Conservation (phyloP, 73 alveolate species). For the Paraurostyla sp. region DNA sequence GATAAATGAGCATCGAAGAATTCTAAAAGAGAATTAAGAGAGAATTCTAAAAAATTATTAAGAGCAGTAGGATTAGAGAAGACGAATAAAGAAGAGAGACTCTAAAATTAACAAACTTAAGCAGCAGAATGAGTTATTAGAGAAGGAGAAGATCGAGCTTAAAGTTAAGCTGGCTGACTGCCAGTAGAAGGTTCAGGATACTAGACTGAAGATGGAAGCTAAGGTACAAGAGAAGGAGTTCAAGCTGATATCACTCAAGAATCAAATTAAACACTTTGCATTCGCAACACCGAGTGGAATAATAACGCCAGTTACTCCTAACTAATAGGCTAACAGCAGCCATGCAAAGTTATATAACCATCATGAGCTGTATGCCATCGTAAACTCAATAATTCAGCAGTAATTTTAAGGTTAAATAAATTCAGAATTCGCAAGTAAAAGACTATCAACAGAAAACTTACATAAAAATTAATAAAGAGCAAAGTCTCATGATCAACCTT, state of each 20-base stretch:
- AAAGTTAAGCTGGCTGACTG: not conserved
- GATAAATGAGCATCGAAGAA: not conserved
- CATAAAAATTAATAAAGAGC: not conserved
- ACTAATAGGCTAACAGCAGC: not conserved
- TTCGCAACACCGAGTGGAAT: not conserved
- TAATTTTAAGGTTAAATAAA: not conserved
- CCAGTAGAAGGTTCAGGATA: not conserved
- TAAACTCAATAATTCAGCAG: not conserved
- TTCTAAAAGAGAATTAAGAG: constrained; percentile 9
- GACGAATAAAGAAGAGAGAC: constrained; percentile 27
- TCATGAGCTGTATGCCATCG: not conserved
- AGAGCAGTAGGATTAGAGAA: not conserved
- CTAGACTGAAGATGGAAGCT: constrained; percentile 14
- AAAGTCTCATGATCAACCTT: not conserved
- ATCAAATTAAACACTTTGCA: constrained; percentile 1
- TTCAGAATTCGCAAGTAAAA: not conserved
- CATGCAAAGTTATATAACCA: not conserved
- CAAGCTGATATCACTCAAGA: not conserved
- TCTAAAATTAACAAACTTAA: not conserved
- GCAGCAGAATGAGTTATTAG: not conserved
- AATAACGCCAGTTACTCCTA: not conserved
- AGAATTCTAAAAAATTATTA: not conserved
- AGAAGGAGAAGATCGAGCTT: not conserved
- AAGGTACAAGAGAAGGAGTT: constrained; percentile 17
- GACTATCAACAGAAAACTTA: not conserved